These are phyloP conservation scores for Morella rubra DNA, from an alignment of 306 rosid species.

Conservation along the genomic window DNA sequence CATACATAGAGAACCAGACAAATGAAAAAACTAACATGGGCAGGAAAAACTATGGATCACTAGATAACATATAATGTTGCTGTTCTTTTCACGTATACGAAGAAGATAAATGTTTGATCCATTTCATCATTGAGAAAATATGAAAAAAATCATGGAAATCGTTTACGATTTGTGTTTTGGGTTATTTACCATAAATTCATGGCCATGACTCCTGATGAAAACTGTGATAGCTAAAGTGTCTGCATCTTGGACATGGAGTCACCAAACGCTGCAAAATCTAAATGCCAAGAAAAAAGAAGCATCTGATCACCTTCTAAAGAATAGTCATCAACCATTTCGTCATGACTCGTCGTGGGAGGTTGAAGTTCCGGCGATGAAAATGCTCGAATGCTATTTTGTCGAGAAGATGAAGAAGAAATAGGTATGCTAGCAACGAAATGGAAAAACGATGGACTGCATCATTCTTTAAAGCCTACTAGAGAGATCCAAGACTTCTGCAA, in stretches of 20 bases:
- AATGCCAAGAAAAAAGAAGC: slow-evolving; percentile 1
- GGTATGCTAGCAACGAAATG: background rate
- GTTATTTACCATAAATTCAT: background rate
- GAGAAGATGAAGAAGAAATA: slow-evolving; percentile 23
- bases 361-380: slow-evolving; percentile 53
- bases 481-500: too few relatives aligned
- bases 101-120: background rate
- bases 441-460: slow-evolving; percentile 16
- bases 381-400: slow-evolving; percentile 42
- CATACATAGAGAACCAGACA: background rate
- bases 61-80: background rate
- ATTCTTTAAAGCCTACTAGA: background rate
- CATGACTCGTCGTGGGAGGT: slow-evolving; percentile 37
- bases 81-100: background rate
- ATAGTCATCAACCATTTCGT: slow-evolving; percentile 38
- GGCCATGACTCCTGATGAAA: too few relatives aligned
- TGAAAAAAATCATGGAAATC: background rate
- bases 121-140: background rate
- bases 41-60: slow-evolving; percentile 6
- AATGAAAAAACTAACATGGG: background rate
- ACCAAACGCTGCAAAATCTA: slow-evolving; percentile 3
- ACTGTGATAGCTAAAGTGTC: background rate
- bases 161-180: background rate
- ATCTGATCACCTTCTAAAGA: slow-evolving; percentile 70
- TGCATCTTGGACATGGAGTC: background rate